These are phyloP conservation scores for Chlorella sp. DNA, from an alignment of 139 green algal species.

Conservation along the genomic window DNA sequence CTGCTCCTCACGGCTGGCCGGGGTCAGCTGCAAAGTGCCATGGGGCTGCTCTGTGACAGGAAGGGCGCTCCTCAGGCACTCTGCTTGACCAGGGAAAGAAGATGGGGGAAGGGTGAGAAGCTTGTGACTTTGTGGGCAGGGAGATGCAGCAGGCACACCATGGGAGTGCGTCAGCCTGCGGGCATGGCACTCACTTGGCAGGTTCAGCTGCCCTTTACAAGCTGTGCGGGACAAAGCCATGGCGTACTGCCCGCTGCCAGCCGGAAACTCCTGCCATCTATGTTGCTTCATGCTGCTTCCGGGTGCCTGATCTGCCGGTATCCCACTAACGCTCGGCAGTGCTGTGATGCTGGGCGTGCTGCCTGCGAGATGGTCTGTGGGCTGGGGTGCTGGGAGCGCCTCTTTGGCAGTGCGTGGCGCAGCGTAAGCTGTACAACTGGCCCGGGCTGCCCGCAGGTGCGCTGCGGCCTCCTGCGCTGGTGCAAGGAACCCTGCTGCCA, in stretches of 20 bases:
- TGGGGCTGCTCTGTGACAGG: no score
- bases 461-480: background rate
- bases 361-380: background rate
- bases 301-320: background rate
- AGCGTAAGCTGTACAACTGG: background rate
- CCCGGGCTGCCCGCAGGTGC: background rate
- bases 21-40: no score
- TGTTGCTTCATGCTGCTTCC: background rate
- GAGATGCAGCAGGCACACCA: no score
- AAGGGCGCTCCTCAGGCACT: no score
- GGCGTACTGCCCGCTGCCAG: background rate
- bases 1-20: no score
- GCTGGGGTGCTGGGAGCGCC: background rate
- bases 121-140: no score
- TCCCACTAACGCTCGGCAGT: background rate
- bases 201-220: background rate
- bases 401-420: background rate
- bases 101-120: no score
- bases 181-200: background rate
- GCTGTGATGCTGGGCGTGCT: background rate
- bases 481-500: background rate
- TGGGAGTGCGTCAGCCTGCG: no score
- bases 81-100: no score
- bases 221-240: background rate
- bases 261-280: background rate